Conservation (phyloP, 805 yeast genomes). For the Lachancea quebecensis region DNA sequence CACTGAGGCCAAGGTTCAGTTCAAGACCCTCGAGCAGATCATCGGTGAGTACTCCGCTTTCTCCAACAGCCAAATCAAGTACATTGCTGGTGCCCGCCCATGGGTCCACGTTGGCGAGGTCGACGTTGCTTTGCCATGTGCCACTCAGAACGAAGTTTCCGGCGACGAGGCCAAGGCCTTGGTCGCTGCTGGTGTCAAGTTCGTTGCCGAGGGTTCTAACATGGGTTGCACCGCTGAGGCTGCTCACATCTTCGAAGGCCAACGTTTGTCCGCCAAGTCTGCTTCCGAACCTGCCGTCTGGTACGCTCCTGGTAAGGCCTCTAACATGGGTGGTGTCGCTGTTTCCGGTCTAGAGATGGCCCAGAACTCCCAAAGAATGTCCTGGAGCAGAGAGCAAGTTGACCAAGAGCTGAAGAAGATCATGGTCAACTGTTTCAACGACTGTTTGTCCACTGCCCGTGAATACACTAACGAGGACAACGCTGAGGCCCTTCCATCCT, state of each 20-base stretch:
- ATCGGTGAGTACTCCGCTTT: conserved; percentile 51
- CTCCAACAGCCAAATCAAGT: conserved; percentile 56
- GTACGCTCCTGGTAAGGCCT: conserved; percentile 99
- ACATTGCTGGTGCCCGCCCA: conserved; percentile 91
- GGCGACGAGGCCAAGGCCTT: conserved; percentile 95
- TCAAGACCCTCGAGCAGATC: conserved; percentile 67
- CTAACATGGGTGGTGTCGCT: conserved; percentile 99
- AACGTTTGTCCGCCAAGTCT: conserved; percentile 43
- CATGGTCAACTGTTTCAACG: conserved; percentile 88
- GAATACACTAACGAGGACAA: conserved; percentile 65
- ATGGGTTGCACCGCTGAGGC: conserved; percentile 99
- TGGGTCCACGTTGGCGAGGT: conserved; percentile 89
- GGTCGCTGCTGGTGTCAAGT: conserved; percentile 85
- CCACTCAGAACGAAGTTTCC: conserved; percentile 96
- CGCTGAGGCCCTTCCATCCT: conserved; percentile 74
- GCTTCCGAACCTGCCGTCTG: conserved; percentile 56
- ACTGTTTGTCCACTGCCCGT: conserved; percentile 83
- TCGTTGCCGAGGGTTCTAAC: conserved; percentile 97
- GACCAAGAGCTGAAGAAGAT: conserved; percentile 85
- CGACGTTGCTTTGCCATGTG: conserved; percentile 95
- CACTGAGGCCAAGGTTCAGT: conserved; percentile 71
- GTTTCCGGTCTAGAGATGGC: conserved; percentile 99
- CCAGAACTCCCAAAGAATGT: conserved; percentile 91
- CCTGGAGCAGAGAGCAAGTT: conserved; percentile 90
- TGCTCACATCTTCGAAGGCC: conserved; percentile 85